Evolutionary conservation across 2,329 filamentous ascomycete genomes (phyloP).

Genomic region (Sporothrix brunneoviolacea): DNA sequence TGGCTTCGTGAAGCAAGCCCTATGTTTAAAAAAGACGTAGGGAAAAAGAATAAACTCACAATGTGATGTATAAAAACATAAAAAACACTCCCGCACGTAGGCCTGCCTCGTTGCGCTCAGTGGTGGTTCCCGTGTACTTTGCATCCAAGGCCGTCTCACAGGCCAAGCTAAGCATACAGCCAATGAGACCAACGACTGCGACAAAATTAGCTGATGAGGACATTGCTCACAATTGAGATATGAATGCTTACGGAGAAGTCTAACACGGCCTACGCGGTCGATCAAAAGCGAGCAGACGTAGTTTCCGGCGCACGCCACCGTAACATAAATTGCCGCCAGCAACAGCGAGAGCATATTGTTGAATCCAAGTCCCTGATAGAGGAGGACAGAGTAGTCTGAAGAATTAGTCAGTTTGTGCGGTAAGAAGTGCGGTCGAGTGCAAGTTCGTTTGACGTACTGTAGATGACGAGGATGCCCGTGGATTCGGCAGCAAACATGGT

Average conservation of each 20-base stretch:
- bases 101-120: constrained; percentile 4
- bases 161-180: background rate
- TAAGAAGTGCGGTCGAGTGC: too few relatives aligned
- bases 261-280: constrained; percentile 1
- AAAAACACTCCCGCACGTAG: constrained; percentile 6
- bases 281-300: constrained; percentile 3
- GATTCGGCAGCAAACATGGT: constrained; percentile 1
- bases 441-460: too few relatives aligned
- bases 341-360: constrained; percentile 3
- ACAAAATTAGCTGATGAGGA: too few relatives aligned
- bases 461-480: constrained; percentile 1
- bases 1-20: too few relatives aligned
- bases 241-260: background rate
- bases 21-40: too few relatives aligned
- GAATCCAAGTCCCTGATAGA: constrained; percentile 2
- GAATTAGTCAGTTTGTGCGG: too few relatives aligned
- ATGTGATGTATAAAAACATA: constrained; percentile 9
- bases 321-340: constrained; percentile 6
- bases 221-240: too few relatives aligned
- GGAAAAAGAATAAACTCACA: too few relatives aligned
- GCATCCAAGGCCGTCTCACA: constrained; percentile 1
- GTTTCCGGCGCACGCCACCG: background rate
- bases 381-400: constrained; percentile 3
- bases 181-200: background rate
- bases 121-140: background rate